Base-by-base conservation (phyloP, 768 basidiomycete genomes). In the Clathrus columnatus region DNA sequence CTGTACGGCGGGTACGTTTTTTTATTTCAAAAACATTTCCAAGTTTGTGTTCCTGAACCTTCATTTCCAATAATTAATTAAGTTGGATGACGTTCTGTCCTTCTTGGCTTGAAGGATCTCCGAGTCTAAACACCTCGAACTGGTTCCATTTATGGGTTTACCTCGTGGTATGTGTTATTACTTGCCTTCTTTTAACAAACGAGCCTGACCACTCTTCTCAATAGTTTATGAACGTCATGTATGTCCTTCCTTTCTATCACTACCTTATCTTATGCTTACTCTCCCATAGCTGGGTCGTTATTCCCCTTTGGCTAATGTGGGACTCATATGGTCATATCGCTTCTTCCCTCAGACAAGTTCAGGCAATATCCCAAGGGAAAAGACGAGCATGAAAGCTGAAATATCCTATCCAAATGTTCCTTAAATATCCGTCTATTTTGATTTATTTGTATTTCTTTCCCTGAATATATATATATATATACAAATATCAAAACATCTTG, bases 71-170 rank as follows among this genome's bases (percentile, higher is more conserved):
- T 27, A 18, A 30, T 29, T 57, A n/a, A n/a, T n/a, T n/a, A n/a
- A 84, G 83, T 27, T 90, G 83, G 83, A 90, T 91, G 89, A 91
- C 88, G 2, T 91, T 91, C 69, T 84, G 82, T 63, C 89, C 89
- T 0, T 89, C 91, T 69, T 91, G 87, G 87, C 70, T 91, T 48
- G 82, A 78, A 0, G 87, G 85, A 18, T 85, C 80, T 62, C 80
- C 82, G 0, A 86, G 76, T 65, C 69, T 91, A 51, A 75, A 85
- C 62, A 87, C 80, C 0, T 84, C 83, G 7, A 87, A 88, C 61
- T 70, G 73, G 24, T 68, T 90, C 32, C 78, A 82, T 63, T 74
- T 89, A 51, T 91, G 87, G 87, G 82, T 90, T 8, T 89, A 91
- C 69, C 82, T 91, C 42, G 64, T 83, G 57, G 87, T 91, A 64